phyloP scores from a whole-genome alignment of 163 green algal species.

The Chlamydomonas reinhardtii region DNA sequence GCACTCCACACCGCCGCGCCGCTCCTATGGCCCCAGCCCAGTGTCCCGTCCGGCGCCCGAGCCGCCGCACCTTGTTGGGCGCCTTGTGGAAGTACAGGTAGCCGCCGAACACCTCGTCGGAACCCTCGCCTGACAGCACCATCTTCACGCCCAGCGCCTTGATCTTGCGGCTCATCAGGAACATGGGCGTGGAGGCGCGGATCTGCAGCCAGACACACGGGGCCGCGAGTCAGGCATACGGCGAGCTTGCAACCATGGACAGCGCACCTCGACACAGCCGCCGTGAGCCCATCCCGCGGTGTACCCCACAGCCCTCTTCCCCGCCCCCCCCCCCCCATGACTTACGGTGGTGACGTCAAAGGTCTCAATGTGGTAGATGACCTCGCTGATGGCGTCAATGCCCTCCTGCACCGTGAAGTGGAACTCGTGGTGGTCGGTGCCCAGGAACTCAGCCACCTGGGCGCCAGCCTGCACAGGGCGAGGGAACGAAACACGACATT shows the following conservation, averaged over 20 bases:
- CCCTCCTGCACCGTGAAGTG: slow-evolving; percentile 98
- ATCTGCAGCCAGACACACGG: slow-evolving; percentile 73
- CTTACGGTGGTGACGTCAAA: slow-evolving; percentile 84
- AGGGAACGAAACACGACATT: background rate
- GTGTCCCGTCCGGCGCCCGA: too few relatives aligned
- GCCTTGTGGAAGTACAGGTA: slow-evolving; percentile 99
- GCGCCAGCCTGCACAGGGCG: background rate
- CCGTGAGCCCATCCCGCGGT: too few relatives aligned
- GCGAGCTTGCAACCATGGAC: too few relatives aligned
- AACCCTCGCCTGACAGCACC: slow-evolving; percentile 96
- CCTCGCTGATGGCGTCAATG: slow-evolving; percentile 95
- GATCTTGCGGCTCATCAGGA: slow-evolving; percentile 96
- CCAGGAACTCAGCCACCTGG: slow-evolving; percentile 92
- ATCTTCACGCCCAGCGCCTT: slow-evolving; percentile 98
- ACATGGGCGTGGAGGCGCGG: slow-evolving; percentile 97
- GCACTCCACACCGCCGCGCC: too few relatives aligned
- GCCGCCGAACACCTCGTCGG: slow-evolving; percentile 97
- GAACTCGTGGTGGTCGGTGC: slow-evolving; percentile 97
- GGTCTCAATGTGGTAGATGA: slow-evolving; percentile 98
- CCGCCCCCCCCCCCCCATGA: too few relatives aligned
- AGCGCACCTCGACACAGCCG: too few relatives aligned
- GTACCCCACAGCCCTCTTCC: too few relatives aligned
- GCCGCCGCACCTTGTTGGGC: slow-evolving; percentile 74
- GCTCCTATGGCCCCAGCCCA: too few relatives aligned
- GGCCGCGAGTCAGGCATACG: too few relatives aligned